Base-by-base conservation (phyloP, 2,329 filamentous ascomycete species). In the Colletotrichum camelliae region DNA sequence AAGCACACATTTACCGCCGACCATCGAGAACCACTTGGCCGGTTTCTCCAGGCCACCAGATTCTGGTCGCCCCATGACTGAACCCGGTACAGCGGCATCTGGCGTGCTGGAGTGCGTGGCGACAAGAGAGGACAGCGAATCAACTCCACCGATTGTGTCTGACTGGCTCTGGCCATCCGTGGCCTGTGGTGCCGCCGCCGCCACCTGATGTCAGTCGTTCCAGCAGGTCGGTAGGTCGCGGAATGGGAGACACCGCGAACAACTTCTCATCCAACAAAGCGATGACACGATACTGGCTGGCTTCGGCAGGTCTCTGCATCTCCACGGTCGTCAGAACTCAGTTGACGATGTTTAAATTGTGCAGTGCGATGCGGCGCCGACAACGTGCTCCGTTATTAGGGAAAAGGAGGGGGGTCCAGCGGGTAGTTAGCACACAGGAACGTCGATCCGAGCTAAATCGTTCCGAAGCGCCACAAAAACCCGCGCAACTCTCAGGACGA, bases 361-460 rank as follows among this genome's bases (percentile, higher is more conserved):
- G 52, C 57, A 24, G 39, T 31, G 31, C 67, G 67, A 70, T 52
- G 43, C 33, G 43, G 43, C 43, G 69, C 29, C 73, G n/a, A 75
- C 58, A 68, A 72, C 62, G 55, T 73, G 62, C 64, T 75, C 64
- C 57, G 62, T 68, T 68, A 75, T 57, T 65, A 75, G 64, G 60
- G 64, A 33, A 29, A 68, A 60, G n/a, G 43, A 12, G n/a, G 39
- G 31, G 73, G 73, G 70, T 68, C 70, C 58, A 58, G 70, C 57
- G 64, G 69, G 70, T 72, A 72, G 24, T 72, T 67, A 62, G 70
- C 39, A 67, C 55, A 72, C n/a, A 18, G 64, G 27, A 75, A 67
- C 64, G 64, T 75, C 73, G 73, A 75, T 75, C 70, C 43, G 64
- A 64, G 62, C 64, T 68, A 71, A 75, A 68, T 75, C 62, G 16